Base-by-base conservation (phyloP, 345 rosid species). In the Eutrema yunnanense region DNA sequence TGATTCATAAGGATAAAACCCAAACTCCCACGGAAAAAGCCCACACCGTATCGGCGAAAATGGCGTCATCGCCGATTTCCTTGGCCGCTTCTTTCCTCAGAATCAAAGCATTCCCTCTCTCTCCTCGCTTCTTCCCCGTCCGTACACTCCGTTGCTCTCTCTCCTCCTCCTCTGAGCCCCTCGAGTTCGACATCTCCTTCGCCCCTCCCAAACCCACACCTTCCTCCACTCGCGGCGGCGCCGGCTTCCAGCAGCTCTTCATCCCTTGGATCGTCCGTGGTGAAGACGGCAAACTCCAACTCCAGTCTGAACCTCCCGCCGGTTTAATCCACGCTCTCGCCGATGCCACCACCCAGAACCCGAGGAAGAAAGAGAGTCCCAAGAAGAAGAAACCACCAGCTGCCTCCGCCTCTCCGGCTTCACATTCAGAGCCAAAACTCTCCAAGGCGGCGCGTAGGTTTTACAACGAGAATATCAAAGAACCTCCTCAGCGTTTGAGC, bases 181-280 rank as follows among this genome's bases (percentile, higher is more conserved):
- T 82, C 12, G 84, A 89, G 42, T 94, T 94, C 85, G 82, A 89
- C 82, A 89, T 91, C 81, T 73, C 89, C 41, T 94, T 91, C 69
- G 96, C 97, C 6, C 92, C 97, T 68, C 81, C 91, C 0, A 85
- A 79, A 63, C 88, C 88, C 73, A 86, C 74, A 55, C 87, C 85
- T 6, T 55, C 75, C 50, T 59, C 78, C 51, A 44, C 36, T 49
- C 72, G 38, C 51, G 56, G 49, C 10, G 74, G 32, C 36, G 4
- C 13, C 56, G 4, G 16, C 30, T 10, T 61, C 42, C 62, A 67
- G 2, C 92, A 90, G 81, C 79, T 88, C 3, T 77, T 81, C 86
- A 86, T 94, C 73, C 99, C 99, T 36, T 95, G 96, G 96, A 89
- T 91, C 42, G 85, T 88, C 46, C 97, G 97, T 41, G 92, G 96